phyloP scores from a whole-genome alignment of 2,329 filamentous ascomycete species.

The Sporothrix dimorphospora region DNA sequence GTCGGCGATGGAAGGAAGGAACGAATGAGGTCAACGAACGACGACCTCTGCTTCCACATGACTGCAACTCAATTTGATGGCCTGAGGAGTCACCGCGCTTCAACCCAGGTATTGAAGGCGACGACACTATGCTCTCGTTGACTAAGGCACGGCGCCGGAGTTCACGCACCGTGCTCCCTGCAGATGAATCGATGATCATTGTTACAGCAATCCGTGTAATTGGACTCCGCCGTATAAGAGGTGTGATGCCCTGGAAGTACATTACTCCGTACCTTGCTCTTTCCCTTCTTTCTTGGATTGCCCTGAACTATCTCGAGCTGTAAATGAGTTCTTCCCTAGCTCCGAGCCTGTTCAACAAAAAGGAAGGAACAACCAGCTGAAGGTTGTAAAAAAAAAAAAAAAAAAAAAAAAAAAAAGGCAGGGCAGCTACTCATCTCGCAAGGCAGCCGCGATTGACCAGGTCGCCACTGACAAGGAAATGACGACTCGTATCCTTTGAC shows the following conservation, averaged over 20 bases:
- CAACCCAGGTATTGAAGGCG: too few relatives aligned
- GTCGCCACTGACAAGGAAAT: constrained; percentile 6
- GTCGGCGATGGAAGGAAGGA: constrained; percentile 4
- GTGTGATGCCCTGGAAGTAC: neutral
- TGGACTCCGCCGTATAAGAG: neutral
- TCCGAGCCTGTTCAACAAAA: neutral
- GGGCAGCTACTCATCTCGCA: neutral
- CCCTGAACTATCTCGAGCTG: neutral
- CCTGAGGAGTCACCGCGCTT: neutral
- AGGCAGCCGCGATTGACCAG: constrained; percentile 12
- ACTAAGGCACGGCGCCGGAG: neutral
- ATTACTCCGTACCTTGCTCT: neutral
- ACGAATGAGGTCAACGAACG: neutral
- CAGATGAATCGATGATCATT: neutral
- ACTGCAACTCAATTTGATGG: neutral
- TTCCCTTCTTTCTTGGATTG: neutral
- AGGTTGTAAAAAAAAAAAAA: too few relatives aligned
- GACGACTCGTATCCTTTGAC: neutral
- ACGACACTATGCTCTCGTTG: neutral
- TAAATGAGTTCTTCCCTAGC: neutral
- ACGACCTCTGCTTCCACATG: neutral
- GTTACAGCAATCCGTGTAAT: neutral
- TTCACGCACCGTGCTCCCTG: neutral
- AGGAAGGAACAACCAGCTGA: neutral
- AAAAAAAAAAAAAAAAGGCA: neutral